Percentiles rank a stretch among this genome's conserved stretches.
phyloP scores from a whole-genome alignment of 1,284 basidiomycete species.

The Phlebopus sp. region DNA sequence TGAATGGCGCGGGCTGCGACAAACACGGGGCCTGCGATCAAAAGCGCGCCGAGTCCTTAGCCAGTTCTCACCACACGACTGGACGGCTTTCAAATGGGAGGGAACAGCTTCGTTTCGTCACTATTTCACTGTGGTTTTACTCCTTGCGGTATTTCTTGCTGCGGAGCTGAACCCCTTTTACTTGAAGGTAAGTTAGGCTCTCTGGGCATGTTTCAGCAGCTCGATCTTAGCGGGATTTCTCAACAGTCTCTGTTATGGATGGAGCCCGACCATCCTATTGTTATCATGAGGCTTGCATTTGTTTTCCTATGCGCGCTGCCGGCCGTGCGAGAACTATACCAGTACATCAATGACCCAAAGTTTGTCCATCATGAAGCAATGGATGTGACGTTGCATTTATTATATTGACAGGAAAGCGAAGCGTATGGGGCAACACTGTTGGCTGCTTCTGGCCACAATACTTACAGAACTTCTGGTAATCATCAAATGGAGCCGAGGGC shows the following conservation, averaged over 20 bases:
- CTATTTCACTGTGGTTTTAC: conserved; percentile 69
- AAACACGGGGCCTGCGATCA: conserved; percentile 68
- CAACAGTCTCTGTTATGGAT: conserved; percentile 76
- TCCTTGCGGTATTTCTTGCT: conserved; percentile 76
- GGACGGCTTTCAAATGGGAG: conserved; percentile 85
- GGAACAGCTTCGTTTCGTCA: conserved; percentile 74
- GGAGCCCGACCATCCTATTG: conserved; percentile 82
- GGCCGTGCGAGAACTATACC: conserved; percentile 75
- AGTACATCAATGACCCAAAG: conserved; percentile 78
- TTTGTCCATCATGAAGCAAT: conserved; percentile 33
- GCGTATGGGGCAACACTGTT: conserved; percentile 84
- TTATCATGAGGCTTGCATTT: conserved; percentile 68
- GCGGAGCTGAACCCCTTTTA: conserved; percentile 85
- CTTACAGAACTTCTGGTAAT: conserved; percentile 74
- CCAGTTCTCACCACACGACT: conserved; percentile 83
- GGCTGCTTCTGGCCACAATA: conserved; percentile 79
- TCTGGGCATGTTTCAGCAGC: conserved; percentile 1
- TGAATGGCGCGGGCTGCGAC: conserved; percentile 79
- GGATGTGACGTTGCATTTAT: conserved; percentile 6
- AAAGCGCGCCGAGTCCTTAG: conserved; percentile 75
- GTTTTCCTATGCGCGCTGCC: conserved; percentile 82
- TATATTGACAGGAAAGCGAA: conserved; percentile 55
- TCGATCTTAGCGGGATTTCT: conserved; percentile 11
- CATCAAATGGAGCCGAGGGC: conserved; percentile 73
- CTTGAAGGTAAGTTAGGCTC: conserved; percentile 54